These are phyloP conservation scores for Hypoxylon sp. DNA, from an alignment of 2,329 filamentous ascomycete species.

Conservation along the genomic window DNA sequence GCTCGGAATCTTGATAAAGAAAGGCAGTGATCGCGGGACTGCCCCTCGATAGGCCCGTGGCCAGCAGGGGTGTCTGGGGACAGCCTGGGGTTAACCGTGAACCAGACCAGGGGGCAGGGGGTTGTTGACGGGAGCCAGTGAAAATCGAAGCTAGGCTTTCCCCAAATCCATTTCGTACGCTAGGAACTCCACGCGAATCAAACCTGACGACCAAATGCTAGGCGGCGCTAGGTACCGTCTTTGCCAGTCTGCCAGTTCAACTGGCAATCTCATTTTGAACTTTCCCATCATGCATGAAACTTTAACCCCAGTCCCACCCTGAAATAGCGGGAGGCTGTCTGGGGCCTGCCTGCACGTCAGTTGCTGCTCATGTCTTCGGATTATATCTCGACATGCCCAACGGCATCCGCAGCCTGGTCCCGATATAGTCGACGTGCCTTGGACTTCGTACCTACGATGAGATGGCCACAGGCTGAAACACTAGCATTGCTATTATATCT, in stretches of 20 bases:
- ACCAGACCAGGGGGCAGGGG: conserved; percentile 1
- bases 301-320: conserved; percentile 30
- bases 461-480: conserved; percentile 38
- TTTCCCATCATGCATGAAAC: conserved; percentile 36
- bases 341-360: conserved; percentile 37
- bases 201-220: conserved; percentile 19
- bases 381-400: conserved; percentile 40
- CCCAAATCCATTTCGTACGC: conserved; percentile 44
- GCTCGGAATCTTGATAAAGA: conserved; percentile 35
- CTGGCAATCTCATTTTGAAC: conserved; percentile 33
- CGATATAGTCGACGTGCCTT: conserved; percentile 17
- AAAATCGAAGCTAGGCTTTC: conserved; percentile 41
- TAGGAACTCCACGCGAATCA: conserved; percentile 37
- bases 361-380: conserved; percentile 37
- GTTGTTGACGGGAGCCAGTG: conserved; percentile 44
- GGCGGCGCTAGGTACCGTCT: conserved; percentile 12
- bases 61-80: conserved; percentile 41
- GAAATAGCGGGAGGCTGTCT: conserved; percentile 30
- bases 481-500: conserved; percentile 22
- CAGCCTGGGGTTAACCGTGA: too few species aligned
- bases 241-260: conserved; percentile 7
- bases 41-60: conserved; percentile 36
- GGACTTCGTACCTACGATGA: not conserved
- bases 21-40: conserved; percentile 41
- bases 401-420: conserved; percentile 35